phyloP scores from a whole-genome alignment of 768 basidiomycete species.

The Tylopilus rubrobrunneus region DNA sequence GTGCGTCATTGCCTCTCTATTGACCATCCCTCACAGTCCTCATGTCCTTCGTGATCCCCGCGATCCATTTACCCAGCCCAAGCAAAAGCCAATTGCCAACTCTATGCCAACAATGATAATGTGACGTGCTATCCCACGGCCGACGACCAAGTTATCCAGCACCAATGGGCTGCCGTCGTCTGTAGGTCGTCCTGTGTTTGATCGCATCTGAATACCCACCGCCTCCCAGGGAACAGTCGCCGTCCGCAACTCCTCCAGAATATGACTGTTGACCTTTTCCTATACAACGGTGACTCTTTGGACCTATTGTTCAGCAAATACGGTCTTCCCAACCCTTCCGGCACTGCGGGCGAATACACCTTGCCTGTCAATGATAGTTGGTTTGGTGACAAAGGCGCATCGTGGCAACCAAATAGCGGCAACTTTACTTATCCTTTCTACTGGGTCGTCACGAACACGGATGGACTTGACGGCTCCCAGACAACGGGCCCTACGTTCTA shows the following conservation, averaged over 20 bases:
- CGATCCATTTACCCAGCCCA: slow-evolving; percentile 16
- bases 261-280: slow-evolving; percentile 68
- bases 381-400: slow-evolving; percentile 55
- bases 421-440: slow-evolving; percentile 67
- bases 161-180: slow-evolving; percentile 71
- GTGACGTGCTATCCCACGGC: slow-evolving; percentile 73
- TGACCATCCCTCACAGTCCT: slow-evolving; percentile 4
- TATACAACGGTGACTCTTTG: slow-evolving; percentile 69
- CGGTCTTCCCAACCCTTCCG: slow-evolving; percentile 51
- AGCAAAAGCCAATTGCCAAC: slow-evolving; percentile 49
- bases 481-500: slow-evolving; percentile 69
- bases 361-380: slow-evolving; percentile 70
- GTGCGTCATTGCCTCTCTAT: slow-evolving; percentile 21
- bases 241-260: slow-evolving; percentile 62
- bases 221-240: slow-evolving; percentile 64
- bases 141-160: slow-evolving; percentile 59
- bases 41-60: slow-evolving; percentile 8
- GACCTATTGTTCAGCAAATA: slow-evolving; percentile 40
- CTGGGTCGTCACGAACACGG: slow-evolving; percentile 70
- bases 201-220: slow-evolving; percentile 11
- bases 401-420: slow-evolving; percentile 40
- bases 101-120: slow-evolving; percentile 62
- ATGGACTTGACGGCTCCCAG: slow-evolving; percentile 53
- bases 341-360: slow-evolving; percentile 49
- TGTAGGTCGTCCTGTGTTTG: slow-evolving; percentile 51